Conservation (phyloP, 768 basidiomycete species). For the Kockovaella imperatae region DNA sequence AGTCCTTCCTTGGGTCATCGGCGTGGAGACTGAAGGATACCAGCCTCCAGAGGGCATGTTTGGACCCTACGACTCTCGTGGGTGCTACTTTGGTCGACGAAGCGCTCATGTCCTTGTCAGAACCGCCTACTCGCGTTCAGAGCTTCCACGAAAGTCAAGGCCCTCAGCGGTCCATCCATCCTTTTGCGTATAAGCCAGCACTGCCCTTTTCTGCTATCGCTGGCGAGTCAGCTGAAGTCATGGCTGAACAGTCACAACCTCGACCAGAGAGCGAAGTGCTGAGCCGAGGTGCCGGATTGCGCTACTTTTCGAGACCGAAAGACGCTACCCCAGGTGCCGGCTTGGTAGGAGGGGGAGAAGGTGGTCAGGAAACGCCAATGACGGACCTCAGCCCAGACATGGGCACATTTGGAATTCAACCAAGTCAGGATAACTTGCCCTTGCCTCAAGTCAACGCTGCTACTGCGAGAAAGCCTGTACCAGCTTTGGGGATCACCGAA, state of each 20-base stretch:
- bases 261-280: constrained; percentile 23
- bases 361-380: not conserved
- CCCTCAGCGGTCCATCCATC: constrained; percentile 17
- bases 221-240: not conserved
- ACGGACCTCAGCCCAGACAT: constrained; percentile 22
- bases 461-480: too few relatives aligned
- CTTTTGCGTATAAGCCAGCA: constrained; percentile 29
- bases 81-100: constrained; percentile 1
- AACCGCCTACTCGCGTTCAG: constrained; percentile 12
- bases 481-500: too few relatives aligned
- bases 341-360: not conserved
- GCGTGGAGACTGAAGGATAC: constrained; percentile 14
- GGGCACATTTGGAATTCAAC: constrained; percentile 28
- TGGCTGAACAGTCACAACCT: not conserved
- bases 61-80: constrained; percentile 35
- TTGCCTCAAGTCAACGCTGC: too few relatives aligned
- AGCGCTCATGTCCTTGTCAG: constrained; percentile 3
- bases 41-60: constrained; percentile 33
- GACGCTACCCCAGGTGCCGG: too few relatives aligned
- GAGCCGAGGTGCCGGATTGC: constrained; percentile 21
- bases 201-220: constrained; percentile 30
- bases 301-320: not conserved
- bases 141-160: constrained; percentile 10
- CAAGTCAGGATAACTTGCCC: constrained; percentile 9
- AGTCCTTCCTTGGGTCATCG: constrained; percentile 39